A percentile compares a stretch with the other conserved stretches of the same genome.
phyloP scores from a whole-genome alignment of 331 rosid genomes.

The Pyrus hybrid region DNA sequence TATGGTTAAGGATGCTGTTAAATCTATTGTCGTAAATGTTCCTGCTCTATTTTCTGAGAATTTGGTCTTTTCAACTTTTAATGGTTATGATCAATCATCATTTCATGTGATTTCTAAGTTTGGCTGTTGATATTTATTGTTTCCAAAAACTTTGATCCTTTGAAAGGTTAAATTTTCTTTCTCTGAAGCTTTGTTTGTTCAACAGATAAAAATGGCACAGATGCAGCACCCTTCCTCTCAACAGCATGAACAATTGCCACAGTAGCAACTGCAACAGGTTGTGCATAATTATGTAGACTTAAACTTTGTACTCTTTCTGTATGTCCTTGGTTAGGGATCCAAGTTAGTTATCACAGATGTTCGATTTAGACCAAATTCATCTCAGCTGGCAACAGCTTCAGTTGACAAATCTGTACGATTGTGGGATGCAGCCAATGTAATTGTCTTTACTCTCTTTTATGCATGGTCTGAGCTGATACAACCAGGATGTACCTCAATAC shows the following conservation, averaged over 20 bases:
- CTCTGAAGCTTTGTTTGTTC: neutral
- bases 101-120: neutral
- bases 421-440: conserved; percentile 68
- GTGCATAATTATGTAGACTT: conserved; percentile 10
- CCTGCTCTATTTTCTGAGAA: neutral
- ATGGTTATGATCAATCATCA: neutral
- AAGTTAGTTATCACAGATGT: conserved; percentile 49
- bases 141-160: neutral
- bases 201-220: conserved; percentile 51
- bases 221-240: conserved; percentile 71
- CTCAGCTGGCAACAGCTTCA: conserved; percentile 63
- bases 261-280: conserved; percentile 72
- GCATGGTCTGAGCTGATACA: neutral
- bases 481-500: neutral
- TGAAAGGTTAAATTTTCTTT: neutral
- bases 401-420: conserved; percentile 53
- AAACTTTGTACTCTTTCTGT: neutral
- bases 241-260: conserved; percentile 71
- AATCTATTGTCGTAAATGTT: neutral
- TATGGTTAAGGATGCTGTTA: neutral
- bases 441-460: conserved; percentile 9
- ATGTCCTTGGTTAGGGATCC: conserved; percentile 2
- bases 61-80: no score
- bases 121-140: neutral
- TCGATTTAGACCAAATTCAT: conserved; percentile 66